These are phyloP conservation scores for Tuber indicum DNA, from an alignment of 495 filamentous ascomycete genomes.

Conservation along the genomic window DNA sequence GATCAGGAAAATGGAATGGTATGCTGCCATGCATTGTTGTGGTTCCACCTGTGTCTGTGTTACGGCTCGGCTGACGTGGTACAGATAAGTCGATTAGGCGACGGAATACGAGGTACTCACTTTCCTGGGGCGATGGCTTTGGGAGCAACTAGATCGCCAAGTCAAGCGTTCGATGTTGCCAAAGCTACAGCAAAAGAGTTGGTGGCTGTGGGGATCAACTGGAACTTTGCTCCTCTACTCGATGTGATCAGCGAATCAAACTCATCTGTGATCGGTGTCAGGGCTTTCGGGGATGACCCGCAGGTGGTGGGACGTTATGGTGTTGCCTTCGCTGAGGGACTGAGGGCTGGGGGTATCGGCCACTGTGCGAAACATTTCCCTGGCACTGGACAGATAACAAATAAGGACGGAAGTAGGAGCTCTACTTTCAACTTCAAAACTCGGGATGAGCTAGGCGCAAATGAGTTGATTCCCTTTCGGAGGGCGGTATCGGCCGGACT, in stretches of 20 bases:
- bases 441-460: conserved; percentile 36
- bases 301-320: conserved; percentile 40
- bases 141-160: conserved; percentile 42
- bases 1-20: conserved; percentile 45
- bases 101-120: conserved; percentile 41
- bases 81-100: conserved; percentile 42
- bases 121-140: conserved; percentile 44
- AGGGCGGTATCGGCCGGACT: conserved; percentile 41
- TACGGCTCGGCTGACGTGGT: conserved; percentile 27
- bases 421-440: conserved; percentile 35
- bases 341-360: conserved; percentile 40
- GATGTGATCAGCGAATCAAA: conserved; percentile 41
- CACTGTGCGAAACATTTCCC: conserved; percentile 44
- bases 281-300: conserved; percentile 43
- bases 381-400: conserved; percentile 30
- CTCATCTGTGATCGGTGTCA: conserved; percentile 31
- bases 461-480: conserved; percentile 42
- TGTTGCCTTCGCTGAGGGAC: conserved; percentile 42
- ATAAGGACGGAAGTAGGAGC: conserved; percentile 31
- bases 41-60: conserved; percentile 12
- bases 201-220: conserved; percentile 42
- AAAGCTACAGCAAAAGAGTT: conserved; percentile 43
- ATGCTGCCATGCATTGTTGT: conserved; percentile 14
- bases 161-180: conserved; percentile 42
- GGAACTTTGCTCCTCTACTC: conserved; percentile 43